Base-by-base conservation (phyloP, 345 rosid genomes). In the Kernera saxatilis region DNA sequence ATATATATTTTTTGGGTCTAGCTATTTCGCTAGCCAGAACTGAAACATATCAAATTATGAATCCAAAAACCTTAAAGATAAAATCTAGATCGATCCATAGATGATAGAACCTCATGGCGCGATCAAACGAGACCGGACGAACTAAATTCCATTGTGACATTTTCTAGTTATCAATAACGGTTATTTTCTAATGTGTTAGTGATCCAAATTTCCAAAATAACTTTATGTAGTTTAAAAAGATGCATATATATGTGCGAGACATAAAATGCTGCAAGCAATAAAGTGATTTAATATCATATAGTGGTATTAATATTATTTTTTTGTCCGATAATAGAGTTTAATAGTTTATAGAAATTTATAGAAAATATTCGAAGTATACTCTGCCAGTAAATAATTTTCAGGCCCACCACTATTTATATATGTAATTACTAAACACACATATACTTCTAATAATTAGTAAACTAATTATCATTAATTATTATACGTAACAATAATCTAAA, bases 381-480 rank as follows among this genome's bases (percentile, higher is more conserved):
- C 43, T 50, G 44, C 14, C 32, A 9, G 17, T 35, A 60, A 49
- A 39, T 49, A 39, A 37, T 10, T 5, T 19, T 27, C n/a, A 60
- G 69, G 13, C 30, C 68, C 75, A 71, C 60, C 14, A 39, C 51
- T 9, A 37, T 49, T 4, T n/a, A 8, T 37, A n/a, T 18, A 29
- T 58, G 37, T 30, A 41, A 46, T 12, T 32, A 23, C 11, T 15
- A 43, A 43, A 50, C 27, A 21, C 65, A 75, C 21, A 68, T 3
- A 44, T 29, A 61, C 8, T 26, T 40, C 1, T 61, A 44, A 66
- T 41, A 63, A 44, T 64, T 55, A 23, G 52, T 69, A 65, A 69
- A 41, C 55, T 69, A 62, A 70, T 69, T 61, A 62, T 76, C 58
- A 56, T 68, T 52, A 69, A 54, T 69, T 27, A 69, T 63, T 63